Percentiles rank a stretch among this genome's conserved stretches.
Conservation (phyloP, 2,329 filamentous ascomycete species). For the Paecilomyces dactylethromorphus region DNA sequence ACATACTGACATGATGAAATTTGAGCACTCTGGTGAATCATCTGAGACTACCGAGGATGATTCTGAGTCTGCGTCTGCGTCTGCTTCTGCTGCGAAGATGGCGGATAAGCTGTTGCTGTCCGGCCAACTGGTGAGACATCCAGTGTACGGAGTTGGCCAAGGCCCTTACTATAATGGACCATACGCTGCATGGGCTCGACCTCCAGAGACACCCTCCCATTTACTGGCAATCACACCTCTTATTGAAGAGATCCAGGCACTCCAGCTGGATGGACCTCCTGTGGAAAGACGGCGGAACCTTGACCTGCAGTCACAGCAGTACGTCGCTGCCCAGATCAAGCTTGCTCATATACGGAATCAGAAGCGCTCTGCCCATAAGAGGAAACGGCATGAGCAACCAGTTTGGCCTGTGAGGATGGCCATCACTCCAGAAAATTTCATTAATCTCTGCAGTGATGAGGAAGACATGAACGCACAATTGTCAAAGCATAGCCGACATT, state of each 20-base stretch:
- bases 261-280: conserved; percentile 24
- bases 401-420: not conserved
- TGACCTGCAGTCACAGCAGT: conserved; percentile 8
- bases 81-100: conserved; percentile 19
- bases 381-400: conserved; percentile 6
- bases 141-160: conserved; percentile 32
- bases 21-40: conserved; percentile 15
- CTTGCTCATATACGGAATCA: conserved; percentile 23
- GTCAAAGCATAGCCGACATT: conserved; percentile 3
- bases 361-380: conserved; percentile 11
- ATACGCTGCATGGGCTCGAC: conserved; percentile 34
- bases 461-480: not conserved
- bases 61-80: conserved; percentile 15
- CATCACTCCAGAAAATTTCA: conserved; percentile 2
- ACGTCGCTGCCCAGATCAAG: conserved; percentile 16
- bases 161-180: conserved; percentile 35
- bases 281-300: conserved; percentile 14
- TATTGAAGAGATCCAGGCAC: conserved; percentile 15
- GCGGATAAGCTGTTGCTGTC: conserved; percentile 23
- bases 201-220: conserved; percentile 13
- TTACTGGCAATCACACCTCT: conserved; percentile 18
- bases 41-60: conserved; percentile 7
- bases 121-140: conserved; percentile 27
- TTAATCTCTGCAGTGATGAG: conserved; percentile 15
- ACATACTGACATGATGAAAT: conserved; percentile 17